Percentiles rank a stretch among this genome's conserved stretches.
Evolutionary conservation across 257 asterid species (phyloP).

Genomic region (Fraxinus excelsior): DNA sequence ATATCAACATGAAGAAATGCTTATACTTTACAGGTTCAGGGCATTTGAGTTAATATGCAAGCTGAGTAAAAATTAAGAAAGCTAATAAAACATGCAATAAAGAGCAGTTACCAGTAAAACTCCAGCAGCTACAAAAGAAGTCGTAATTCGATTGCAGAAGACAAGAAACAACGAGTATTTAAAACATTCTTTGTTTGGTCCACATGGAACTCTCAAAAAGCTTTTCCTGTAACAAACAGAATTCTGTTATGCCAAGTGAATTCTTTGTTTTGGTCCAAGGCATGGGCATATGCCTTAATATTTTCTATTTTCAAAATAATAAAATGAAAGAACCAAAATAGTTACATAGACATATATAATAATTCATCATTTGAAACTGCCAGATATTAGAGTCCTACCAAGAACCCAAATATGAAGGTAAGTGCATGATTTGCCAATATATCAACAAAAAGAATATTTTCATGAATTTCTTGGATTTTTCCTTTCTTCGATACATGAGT

Average conservation of each 20-base stretch:
- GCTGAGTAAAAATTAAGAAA: slow-evolving; percentile 12
- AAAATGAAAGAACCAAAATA: too few species aligned
- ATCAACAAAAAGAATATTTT: too few species aligned
- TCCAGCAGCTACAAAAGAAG: slow-evolving; percentile 91
- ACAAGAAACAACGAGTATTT: slow-evolving; percentile 86
- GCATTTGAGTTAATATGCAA: slow-evolving; percentile 2
- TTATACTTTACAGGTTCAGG: background rate
- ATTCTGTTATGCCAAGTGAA: slow-evolving; percentile 20
- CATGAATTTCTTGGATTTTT: too few species aligned
- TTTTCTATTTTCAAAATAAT: too few species aligned
- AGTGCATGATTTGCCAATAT: too few species aligned
- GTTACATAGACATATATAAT: too few species aligned
- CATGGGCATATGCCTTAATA: background rate
- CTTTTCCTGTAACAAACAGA: slow-evolving; percentile 73
- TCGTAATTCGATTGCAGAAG: slow-evolving; percentile 94
- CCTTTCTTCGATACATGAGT: too few species aligned
- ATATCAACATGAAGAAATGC: background rate
- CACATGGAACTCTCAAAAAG: slow-evolving; percentile 96
- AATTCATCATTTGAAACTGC: too few species aligned
- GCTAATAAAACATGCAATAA: slow-evolving; percentile 17
- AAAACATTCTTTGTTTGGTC: slow-evolving; percentile 75
- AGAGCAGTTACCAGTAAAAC: slow-evolving; percentile 66
- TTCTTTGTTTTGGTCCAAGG: background rate
- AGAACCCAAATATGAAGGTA: too few species aligned
- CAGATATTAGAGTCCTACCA: too few species aligned